Evolutionary conservation across 805 yeast species (phyloP).

Genomic region (Sungouiella thailandica): DNA sequence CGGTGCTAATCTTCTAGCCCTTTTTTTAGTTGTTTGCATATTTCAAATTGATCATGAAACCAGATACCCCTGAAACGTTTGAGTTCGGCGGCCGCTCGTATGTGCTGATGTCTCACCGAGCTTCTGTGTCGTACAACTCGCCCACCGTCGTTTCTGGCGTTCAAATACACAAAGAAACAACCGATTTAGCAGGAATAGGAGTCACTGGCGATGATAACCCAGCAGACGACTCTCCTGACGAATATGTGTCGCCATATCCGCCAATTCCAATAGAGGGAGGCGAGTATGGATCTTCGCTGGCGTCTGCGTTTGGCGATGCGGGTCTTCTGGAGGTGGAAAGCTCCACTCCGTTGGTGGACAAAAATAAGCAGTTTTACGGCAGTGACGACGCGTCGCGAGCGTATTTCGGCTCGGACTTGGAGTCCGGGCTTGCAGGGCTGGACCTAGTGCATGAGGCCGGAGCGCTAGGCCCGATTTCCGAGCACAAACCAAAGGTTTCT

Average conservation of each 20-base stretch:
- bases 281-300: neutral
- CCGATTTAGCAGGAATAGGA: conserved; percentile 52
- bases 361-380: conserved; percentile 6
- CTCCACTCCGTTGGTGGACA: conserved; percentile 12
- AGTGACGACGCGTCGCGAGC: conserved; percentile 1
- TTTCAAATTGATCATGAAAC: too few species aligned
- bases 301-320: conserved; percentile 1
- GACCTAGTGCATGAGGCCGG: neutral
- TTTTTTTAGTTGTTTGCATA: too few species aligned
- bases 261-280: conserved; percentile 18
- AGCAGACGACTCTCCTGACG: conserved; percentile 10
- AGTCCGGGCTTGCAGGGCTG: conserved; percentile 1
- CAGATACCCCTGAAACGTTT: conserved; percentile 5
- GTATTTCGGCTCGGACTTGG: conserved; percentile 1
- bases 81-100: conserved; percentile 38
- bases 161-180: conserved; percentile 53
- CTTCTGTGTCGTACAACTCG: conserved; percentile 23
- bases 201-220: conserved; percentile 33
- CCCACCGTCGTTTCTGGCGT: conserved; percentile 46
- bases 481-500: conserved; percentile 3
- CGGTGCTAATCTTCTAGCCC: too few species aligned
- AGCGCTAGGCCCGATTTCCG: conserved; percentile 3
- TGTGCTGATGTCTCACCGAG: conserved; percentile 27
- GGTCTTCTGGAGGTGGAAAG: conserved; percentile 5
- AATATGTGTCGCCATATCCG: conserved; percentile 15